Percentiles rank a stretch among this genome's conserved stretches.
These are phyloP conservation scores for Hyphopichia khmerensis DNA, from an alignment of 1,139 yeast genomes.

Conservation along the genomic window DNA sequence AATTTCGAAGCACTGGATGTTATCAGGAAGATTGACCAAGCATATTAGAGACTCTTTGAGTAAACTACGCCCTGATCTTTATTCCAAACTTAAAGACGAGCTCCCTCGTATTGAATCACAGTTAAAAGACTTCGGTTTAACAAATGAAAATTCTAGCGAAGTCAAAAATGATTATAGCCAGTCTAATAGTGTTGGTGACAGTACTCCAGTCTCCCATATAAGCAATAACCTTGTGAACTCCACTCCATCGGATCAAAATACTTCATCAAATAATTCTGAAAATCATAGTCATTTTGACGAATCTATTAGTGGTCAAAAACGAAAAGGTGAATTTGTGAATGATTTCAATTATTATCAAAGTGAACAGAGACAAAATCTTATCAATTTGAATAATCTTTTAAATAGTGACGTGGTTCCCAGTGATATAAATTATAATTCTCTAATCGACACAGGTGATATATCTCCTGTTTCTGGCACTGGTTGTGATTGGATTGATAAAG, in stretches of 20 bases:
- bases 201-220: background rate
- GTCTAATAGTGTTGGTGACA: background rate
- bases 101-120: constrained; percentile 10
- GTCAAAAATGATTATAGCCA: background rate
- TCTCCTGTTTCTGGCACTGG: constrained; percentile 51
- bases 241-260: background rate
- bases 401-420: background rate
- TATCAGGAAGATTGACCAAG: constrained; percentile 44
- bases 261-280: background rate
- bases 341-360: constrained; percentile 1
- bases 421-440: background rate
- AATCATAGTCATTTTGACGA: background rate
- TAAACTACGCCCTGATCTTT: constrained; percentile 27
- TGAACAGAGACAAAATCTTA: background rate
- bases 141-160: background rate
- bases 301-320: background rate
- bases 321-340: background rate
- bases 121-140: background rate
- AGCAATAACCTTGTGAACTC: background rate
- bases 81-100: constrained; percentile 18
- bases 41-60: constrained; percentile 42
- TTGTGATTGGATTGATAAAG: constrained; percentile 54
- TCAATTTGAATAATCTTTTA: background rate
- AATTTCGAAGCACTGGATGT: constrained; percentile 47
- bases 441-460: background rate